Conservation (phyloP, 495 filamentous ascomycete genomes). For the Penicillium nucicola region DNA sequence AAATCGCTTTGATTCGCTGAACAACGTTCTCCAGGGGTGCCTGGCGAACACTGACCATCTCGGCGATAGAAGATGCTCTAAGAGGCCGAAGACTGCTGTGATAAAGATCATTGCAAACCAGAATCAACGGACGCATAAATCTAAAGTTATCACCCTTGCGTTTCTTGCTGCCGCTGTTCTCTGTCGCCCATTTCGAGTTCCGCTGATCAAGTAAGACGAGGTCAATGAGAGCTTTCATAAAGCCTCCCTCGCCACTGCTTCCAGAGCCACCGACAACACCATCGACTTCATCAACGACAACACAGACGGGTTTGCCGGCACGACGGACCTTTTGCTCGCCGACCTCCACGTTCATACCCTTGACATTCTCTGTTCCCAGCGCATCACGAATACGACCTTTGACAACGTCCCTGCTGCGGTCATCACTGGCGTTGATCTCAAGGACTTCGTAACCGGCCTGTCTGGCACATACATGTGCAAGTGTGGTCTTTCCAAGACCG, state of each 20-base stretch:
- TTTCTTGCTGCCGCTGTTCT: slow-evolving; percentile 43
- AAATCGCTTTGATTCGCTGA: slow-evolving; percentile 73
- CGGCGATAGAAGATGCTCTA: slow-evolving; percentile 73
- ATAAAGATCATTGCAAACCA: slow-evolving; percentile 98
- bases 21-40: slow-evolving; percentile 86
- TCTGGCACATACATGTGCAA: slow-evolving; percentile 91
- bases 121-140: slow-evolving; percentile 79
- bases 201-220: slow-evolving; percentile 81
- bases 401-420: slow-evolving; percentile 93
- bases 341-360: slow-evolving; percentile 67
- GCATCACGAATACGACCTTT: slow-evolving; percentile 85
- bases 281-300: slow-evolving; percentile 95
- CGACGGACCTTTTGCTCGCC: slow-evolving; percentile 62
- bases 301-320: slow-evolving; percentile 82
- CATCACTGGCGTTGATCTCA: slow-evolving; percentile 95
- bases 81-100: slow-evolving; percentile 83
- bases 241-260: slow-evolving; percentile 72
- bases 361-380: slow-evolving; percentile 88
- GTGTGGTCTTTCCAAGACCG: slow-evolving; percentile 90
- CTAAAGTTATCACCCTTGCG: slow-evolving; percentile 78
- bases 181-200: slow-evolving; percentile 53
- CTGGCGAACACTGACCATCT: slow-evolving; percentile 89
- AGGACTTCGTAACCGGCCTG: slow-evolving; percentile 95
- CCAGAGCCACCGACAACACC: slow-evolving; percentile 81
- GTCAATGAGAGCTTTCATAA: slow-evolving; percentile 92